These are phyloP conservation scores for Lepidium campestre DNA, from an alignment of 441 rosid genomes.

Conservation along the genomic window DNA sequence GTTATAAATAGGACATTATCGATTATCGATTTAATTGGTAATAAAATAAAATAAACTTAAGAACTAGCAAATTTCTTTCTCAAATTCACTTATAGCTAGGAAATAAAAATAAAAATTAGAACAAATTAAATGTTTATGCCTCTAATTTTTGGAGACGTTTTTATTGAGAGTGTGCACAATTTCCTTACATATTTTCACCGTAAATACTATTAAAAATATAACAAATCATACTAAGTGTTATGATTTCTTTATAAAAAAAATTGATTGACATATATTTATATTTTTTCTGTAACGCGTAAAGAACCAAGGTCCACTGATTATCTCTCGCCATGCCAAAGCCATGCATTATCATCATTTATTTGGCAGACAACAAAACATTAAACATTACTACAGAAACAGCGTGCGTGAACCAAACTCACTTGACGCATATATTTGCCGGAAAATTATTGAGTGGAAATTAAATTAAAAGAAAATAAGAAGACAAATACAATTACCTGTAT, in stretches of 20 bases:
- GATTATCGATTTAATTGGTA: too few species aligned
- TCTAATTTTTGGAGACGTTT: too few species aligned
- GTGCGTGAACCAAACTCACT: slow-evolving; percentile 23
- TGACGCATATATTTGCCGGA: slow-evolving; percentile 27
- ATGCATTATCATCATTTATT: slow-evolving; percentile 26
- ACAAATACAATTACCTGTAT: slow-evolving; percentile 12
- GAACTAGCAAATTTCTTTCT: too few species aligned
- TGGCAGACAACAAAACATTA: slow-evolving; percentile 27
- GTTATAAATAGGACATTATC: too few species aligned
- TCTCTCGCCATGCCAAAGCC: slow-evolving; percentile 16
- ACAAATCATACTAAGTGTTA: too few species aligned
- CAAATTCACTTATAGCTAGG: too few species aligned
- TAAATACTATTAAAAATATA: too few species aligned
- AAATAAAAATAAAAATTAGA: too few species aligned
- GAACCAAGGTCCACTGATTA: slow-evolving; percentile 17
- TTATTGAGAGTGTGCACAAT: too few species aligned
- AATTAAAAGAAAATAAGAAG: slow-evolving; percentile 15
- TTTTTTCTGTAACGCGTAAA: slow-evolving; percentile 10
- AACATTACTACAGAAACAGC: slow-evolving; percentile 21
- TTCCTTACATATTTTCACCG: too few species aligned
- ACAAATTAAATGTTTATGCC: too few species aligned
- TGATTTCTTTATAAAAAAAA: not conserved
- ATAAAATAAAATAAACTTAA: too few species aligned
- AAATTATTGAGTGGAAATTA: slow-evolving; percentile 8
- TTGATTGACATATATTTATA: not conserved